Base-by-base conservation (phyloP, 371 early-diverging fungal species). In the Mortierella sp. region DNA sequence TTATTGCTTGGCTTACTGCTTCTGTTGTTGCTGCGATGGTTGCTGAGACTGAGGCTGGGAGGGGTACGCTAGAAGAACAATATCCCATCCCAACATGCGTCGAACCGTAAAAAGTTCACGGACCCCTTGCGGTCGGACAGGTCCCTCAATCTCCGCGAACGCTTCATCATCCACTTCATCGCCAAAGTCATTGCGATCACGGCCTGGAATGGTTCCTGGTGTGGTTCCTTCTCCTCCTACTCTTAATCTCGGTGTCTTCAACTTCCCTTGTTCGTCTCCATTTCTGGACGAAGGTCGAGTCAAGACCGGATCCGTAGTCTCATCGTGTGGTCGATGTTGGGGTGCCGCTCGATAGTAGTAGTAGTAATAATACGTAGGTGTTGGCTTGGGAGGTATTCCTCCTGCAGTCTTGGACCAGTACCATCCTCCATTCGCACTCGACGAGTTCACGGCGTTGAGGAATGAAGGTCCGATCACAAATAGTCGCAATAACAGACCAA, bases 381-480 rank as follows among this genome's bases (percentile, higher is more conserved):
- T 21, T 23, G 61, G 5, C 37, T 9, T 37, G 9, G 37, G 37
- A 37, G 37, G 37, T 3, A 37, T 37, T 5, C 37, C 37, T 37
- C 37, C 37, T 37, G 37, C 37, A 37, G 37, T 37, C 9, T 37
- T 37, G 37, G 37, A 37, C 37, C 37, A 37, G 37, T 37, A 37
- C 37, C 37, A 37, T 37, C 37, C 37, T 37, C 37, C 37, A 37
- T 37, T 37, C 9, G 60, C 45, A 0, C 44, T 23, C 11, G 58
- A 11, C 0, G 69, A 57, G 2, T 59, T 55, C 0, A 68, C 69
- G 1, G 73, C 63, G 44, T 77, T 77, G 57, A 69, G 62, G 62
- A 73, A 79, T 12, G 80, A 79, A 2, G 80, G 80, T 0, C 80
- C 80, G 43, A 79, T 79, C 47, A 79, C 80, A 60, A 60, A 79